Percentiles rank a stretch among this genome's conserved stretches.
Conservation (phyloP, 129 eudicot genomes). For the Lonicera japonica region DNA sequence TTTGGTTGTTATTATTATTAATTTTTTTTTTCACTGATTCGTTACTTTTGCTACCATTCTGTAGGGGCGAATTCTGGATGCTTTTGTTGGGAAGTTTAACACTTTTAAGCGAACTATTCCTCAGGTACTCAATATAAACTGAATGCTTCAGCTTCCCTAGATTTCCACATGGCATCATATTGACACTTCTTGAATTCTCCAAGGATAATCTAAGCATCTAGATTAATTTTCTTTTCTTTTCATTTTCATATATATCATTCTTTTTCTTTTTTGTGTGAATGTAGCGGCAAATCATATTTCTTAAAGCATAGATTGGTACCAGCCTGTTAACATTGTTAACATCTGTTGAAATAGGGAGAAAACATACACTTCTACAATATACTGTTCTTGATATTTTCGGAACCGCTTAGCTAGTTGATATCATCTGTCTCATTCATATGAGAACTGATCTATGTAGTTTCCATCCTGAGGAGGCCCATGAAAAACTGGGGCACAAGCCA, state of each 20-base stretch:
- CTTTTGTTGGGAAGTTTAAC: slow-evolving; percentile 96
- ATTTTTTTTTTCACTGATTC: too few relatives aligned
- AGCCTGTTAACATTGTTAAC: too few relatives aligned
- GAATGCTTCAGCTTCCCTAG: slow-evolving; percentile 1
- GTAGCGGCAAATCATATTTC: too few relatives aligned
- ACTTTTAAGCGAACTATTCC: slow-evolving; percentile 95
- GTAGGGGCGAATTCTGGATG: slow-evolving; percentile 96
- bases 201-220: not conserved
- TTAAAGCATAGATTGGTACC: too few relatives aligned
- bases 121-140: slow-evolving; percentile 50
- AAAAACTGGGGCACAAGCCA: too few relatives aligned
- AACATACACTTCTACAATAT: not conserved
- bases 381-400: too few relatives aligned
- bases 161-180: slow-evolving; percentile 7
- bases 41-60: slow-evolving; percentile 1
- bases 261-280: too few relatives aligned
- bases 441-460: not conserved
- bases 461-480: too few relatives aligned
- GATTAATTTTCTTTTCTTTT: not conserved
- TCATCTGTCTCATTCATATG: not conserved
- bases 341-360: not conserved
- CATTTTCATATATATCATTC: not conserved
- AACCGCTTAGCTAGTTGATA: not conserved
- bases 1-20: not conserved
- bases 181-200: not conserved